phyloP scores from a whole-genome alignment of 2,329 filamentous ascomycete species.

The Penicillium griseofulvum region DNA sequence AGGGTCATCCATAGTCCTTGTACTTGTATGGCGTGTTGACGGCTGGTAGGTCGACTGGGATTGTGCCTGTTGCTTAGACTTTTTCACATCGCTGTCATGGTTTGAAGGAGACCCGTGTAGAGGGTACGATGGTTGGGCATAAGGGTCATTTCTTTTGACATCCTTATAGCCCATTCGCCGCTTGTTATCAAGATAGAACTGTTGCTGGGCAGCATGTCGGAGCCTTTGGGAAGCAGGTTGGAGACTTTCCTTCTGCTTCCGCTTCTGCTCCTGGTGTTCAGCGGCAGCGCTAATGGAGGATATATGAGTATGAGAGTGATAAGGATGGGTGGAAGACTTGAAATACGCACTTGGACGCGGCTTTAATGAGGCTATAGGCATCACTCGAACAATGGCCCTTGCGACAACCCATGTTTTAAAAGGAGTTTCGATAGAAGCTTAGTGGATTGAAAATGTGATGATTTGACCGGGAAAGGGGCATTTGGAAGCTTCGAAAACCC shows the following conservation, averaged over 20 bases:
- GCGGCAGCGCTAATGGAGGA: background rate
- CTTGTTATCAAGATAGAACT: background rate
- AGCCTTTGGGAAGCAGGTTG: background rate
- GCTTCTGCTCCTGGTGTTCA: background rate
- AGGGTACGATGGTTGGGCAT: background rate
- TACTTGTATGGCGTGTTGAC: background rate
- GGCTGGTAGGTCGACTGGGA: background rate
- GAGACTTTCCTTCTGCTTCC: background rate
- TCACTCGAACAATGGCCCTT: constrained; percentile 6
- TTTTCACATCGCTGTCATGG: background rate
- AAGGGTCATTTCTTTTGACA: background rate
- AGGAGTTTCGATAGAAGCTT: background rate
- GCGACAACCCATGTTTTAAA: constrained; percentile 7
- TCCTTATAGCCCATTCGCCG: background rate
- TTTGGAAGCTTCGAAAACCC: background rate
- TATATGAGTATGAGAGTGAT: background rate
- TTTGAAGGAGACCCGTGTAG: background rate
- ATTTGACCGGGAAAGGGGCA: background rate
- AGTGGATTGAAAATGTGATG: background rate
- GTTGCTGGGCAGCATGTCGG: background rate
- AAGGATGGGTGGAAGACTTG: background rate
- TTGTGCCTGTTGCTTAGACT: background rate
- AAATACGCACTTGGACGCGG: constrained; percentile 9
- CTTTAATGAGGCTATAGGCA: constrained; percentile 9
- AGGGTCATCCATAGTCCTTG: background rate